phyloP scores from a whole-genome alignment of 2,329 filamentous ascomycete genomes.

The Trichoderma sp. region DNA sequence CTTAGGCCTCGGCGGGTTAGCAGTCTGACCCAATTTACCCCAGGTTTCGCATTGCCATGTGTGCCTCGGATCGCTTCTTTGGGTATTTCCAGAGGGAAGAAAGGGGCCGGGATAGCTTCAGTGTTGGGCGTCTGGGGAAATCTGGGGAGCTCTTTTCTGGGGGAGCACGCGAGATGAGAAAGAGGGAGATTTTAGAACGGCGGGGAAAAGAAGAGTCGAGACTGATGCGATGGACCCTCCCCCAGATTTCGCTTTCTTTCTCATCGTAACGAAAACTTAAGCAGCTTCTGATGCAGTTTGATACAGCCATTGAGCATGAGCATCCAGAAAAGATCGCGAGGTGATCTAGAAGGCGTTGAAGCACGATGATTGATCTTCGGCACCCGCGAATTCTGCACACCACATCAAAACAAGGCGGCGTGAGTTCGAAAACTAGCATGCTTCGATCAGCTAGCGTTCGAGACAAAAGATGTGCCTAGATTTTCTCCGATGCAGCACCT shows the following conservation, averaged over 20 bases:
- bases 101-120: neutral
- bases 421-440: neutral
- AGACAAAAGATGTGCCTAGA: neutral
- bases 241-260: neutral
- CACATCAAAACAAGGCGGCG: neutral
- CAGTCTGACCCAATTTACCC: neutral
- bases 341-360: neutral
- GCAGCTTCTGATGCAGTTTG: neutral
- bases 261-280: neutral
- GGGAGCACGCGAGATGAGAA: constrained; percentile 5
- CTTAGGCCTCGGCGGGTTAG: neutral
- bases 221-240: constrained; percentile 9
- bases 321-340: neutral
- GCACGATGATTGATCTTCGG: neutral
- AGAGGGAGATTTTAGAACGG: neutral
- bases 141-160: neutral
- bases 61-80: constrained; percentile 20
- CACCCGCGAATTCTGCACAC: neutral
- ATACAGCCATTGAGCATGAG: neutral
- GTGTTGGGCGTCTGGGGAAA: constrained; percentile 1
- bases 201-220: neutral
- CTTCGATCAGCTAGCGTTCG: constrained; percentile 5
- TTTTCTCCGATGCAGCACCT: neutral
- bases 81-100: neutral
- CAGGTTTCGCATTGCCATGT: neutral